These are phyloP conservation scores for Astrephomene gubernaculifera DNA, from an alignment of 139 green algal species.

Conservation along the genomic window DNA sequence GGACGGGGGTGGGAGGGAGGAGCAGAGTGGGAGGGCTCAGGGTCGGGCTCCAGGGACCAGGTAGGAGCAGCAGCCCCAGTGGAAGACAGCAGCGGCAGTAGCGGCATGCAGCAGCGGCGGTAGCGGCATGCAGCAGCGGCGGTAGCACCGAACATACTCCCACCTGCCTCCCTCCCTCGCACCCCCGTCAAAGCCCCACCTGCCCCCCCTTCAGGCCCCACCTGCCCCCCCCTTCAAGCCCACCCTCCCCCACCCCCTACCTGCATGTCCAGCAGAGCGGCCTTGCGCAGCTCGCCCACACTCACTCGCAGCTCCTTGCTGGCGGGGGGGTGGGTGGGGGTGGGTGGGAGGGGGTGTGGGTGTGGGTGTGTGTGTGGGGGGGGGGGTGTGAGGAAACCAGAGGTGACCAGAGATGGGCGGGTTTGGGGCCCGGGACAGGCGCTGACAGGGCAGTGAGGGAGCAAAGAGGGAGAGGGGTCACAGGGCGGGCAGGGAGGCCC, in stretches of 20 bases:
- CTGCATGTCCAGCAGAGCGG: slow-evolving; percentile 21
- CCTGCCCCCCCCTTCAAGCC: background rate
- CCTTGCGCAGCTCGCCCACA: slow-evolving; percentile 40
- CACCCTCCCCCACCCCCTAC: background rate
- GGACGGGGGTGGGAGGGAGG: background rate
- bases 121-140: too few species aligned
- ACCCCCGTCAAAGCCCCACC: background rate
- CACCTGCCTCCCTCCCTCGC: background rate
- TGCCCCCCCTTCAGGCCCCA: background rate
- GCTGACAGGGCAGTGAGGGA: background rate
- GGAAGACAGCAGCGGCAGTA: background rate
- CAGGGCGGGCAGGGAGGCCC: background rate
- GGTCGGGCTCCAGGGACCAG: background rate
- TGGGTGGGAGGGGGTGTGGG: background rate
- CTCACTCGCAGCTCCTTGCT: slow-evolving; percentile 43
- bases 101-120: too few species aligned
- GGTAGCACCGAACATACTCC: background rate
- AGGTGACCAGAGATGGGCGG: background rate
- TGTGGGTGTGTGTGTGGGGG: background rate
- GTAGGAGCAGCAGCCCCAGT: background rate
- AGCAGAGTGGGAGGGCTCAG: background rate
- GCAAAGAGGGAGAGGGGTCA: background rate
- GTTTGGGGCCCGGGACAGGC: background rate
- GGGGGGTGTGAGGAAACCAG: background rate
- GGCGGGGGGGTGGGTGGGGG: too few species aligned